A percentile compares a stretch with the other conserved stretches of the same genome.
Conservation (phyloP, 2,329 filamentous ascomycete genomes). For the Knufia fluminis region DNA sequence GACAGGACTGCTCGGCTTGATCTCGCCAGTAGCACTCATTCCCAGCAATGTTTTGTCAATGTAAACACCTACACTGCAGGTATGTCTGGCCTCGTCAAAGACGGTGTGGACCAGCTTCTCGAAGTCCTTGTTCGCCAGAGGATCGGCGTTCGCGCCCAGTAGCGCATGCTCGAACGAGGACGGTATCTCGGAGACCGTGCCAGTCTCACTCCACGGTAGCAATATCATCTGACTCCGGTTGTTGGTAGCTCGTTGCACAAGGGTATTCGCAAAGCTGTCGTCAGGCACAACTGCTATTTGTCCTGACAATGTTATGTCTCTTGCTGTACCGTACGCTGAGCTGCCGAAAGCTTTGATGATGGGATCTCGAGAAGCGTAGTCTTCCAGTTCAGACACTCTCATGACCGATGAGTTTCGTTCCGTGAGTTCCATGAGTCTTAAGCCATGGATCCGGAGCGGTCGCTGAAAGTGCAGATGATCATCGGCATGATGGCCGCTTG, state of each 20-base stretch:
- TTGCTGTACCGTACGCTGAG: conserved; percentile 70
- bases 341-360: conserved; percentile 86
- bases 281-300: conserved; percentile 73
- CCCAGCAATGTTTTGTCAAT: conserved; percentile 46
- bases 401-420: conserved; percentile 93
- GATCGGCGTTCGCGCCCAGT: conserved; percentile 33
- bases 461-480: conserved; percentile 28
- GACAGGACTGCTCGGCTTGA: conserved; percentile 12
- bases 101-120: conserved; percentile 38
- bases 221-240: conserved; percentile 65
- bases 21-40: not conserved
- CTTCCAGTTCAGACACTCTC: conserved; percentile 76
- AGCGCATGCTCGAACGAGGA: conserved; percentile 23
- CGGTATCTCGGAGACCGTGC: conserved; percentile 60
- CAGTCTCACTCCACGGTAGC: conserved; percentile 82
- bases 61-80: conserved; percentile 65
- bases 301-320: conserved; percentile 73
- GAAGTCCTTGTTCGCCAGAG: conserved; percentile 45
- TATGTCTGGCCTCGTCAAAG: conserved; percentile 46
- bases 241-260: conserved; percentile 61
- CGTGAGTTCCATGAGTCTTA: conserved; percentile 78
- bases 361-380: conserved; percentile 64
- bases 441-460: conserved; percentile 65
- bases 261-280: conserved; percentile 65
- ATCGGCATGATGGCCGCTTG: conserved; percentile 14